A percentile compares a stretch with the other conserved stretches of the same genome.
phyloP scores from a whole-genome alignment of 768 basidiomycete genomes.

The Pleurotus cornucopiae region DNA sequence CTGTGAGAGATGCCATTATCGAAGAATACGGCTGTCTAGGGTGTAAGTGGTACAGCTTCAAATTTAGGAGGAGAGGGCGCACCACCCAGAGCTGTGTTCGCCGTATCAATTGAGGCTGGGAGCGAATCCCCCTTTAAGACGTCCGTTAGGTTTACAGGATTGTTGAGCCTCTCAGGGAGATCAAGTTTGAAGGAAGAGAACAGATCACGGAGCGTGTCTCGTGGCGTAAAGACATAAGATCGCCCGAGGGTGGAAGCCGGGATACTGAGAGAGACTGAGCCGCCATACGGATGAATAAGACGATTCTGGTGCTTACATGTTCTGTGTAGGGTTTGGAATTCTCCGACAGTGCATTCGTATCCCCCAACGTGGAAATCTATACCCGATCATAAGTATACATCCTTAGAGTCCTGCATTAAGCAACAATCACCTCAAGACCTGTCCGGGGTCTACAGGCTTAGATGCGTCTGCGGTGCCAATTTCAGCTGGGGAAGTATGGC shows the following conservation, averaged over 20 bases:
- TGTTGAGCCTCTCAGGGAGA: constrained; percentile 17
- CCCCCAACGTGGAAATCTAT: constrained; percentile 36
- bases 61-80: neutral
- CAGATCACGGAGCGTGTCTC: constrained; percentile 24
- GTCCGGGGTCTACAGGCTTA: constrained; percentile 20
- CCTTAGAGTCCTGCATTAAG: neutral
- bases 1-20: constrained; percentile 30
- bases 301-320: constrained; percentile 22
- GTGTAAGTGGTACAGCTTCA: neutral
- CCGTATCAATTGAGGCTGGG: constrained; percentile 4
- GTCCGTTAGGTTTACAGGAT: neutral
- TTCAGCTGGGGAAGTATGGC: neutral
- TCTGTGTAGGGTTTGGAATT: constrained; percentile 22
- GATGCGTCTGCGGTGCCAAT: constrained; percentile 8
- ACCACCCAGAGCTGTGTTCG: constrained; percentile 9
- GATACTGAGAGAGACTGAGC: constrained; percentile 13
- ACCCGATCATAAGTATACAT: neutral
- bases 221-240: constrained; percentile 33
- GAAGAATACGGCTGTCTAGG: constrained; percentile 22
- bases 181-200: constrained; percentile 28
- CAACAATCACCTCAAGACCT: constrained; percentile 16
- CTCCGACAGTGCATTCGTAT: constrained; percentile 31
- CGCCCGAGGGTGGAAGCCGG: constrained; percentile 15
- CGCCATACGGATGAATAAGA: neutral
- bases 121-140: neutral